These are phyloP conservation scores for Graphilbum fragrans DNA, from an alignment of 2,329 filamentous ascomycete genomes.

Conservation along the genomic window DNA sequence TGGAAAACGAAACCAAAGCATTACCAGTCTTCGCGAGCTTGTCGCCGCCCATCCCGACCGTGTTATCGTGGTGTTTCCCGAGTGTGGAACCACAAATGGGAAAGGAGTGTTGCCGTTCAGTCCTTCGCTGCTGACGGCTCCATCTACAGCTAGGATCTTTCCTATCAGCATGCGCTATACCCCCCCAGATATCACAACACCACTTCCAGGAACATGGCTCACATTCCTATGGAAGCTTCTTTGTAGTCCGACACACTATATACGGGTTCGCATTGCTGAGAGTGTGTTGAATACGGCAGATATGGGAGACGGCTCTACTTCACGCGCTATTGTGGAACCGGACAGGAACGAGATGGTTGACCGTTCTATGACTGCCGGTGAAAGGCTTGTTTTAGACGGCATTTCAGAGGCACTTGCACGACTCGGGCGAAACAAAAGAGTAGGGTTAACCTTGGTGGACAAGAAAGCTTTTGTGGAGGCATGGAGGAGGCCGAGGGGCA, in stretches of 20 bases:
- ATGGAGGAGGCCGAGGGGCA: slow-evolving; percentile 32
- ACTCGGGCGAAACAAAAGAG: slow-evolving; percentile 75
- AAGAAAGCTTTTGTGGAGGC: slow-evolving; percentile 73
- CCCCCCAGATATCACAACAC: slow-evolving; percentile 80
- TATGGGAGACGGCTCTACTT: neutral
- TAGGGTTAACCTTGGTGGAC: slow-evolving; percentile 71
- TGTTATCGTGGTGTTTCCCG: slow-evolving; percentile 78
- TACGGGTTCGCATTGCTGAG: slow-evolving; percentile 83
- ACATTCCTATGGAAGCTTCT: slow-evolving; percentile 79
- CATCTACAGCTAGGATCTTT: slow-evolving; percentile 64
- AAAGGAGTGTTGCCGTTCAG: slow-evolving; percentile 78
- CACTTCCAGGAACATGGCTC: slow-evolving; percentile 61
- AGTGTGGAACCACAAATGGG: slow-evolving; percentile 90
- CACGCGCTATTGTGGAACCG: neutral
- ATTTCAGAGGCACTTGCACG: slow-evolving; percentile 81
- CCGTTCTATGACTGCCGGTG: slow-evolving; percentile 31
- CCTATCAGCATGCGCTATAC: slow-evolving; percentile 85
- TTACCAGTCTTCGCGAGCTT: slow-evolving; percentile 53
- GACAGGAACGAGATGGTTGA: too few species aligned
- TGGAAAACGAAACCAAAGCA: slow-evolving; percentile 16
- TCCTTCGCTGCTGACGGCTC: slow-evolving; percentile 59
- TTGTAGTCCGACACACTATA: slow-evolving; percentile 73
- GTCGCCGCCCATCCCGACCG: slow-evolving; percentile 57
- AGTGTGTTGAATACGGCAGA: slow-evolving; percentile 31
- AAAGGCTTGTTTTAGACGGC: slow-evolving; percentile 61